These are phyloP conservation scores for Mycena indigotica DNA, from an alignment of 768 basidiomycete genomes.

Conservation along the genomic window DNA sequence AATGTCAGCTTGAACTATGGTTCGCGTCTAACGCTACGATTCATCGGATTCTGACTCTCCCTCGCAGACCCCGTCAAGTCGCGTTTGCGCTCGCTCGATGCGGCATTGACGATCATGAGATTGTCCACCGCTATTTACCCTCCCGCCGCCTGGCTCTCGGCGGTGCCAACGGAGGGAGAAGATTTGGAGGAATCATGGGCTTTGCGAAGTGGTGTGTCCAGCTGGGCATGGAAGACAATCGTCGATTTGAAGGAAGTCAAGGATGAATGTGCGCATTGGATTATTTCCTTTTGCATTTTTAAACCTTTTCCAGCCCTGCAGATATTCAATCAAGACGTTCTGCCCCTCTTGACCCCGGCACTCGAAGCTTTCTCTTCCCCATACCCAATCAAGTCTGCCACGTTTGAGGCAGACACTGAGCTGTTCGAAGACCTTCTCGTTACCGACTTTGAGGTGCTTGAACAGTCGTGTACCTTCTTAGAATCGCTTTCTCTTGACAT, in stretches of 20 bases:
- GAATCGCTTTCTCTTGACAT: slow-evolving; percentile 80
- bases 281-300: not conserved
- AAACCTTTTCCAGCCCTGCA: slow-evolving; percentile 44
- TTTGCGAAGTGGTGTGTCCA: slow-evolving; percentile 62
- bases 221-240: slow-evolving; percentile 80
- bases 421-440: slow-evolving; percentile 52
- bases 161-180: slow-evolving; percentile 20
- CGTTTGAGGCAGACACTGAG: slow-evolving; percentile 42
- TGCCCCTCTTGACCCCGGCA: slow-evolving; percentile 63
- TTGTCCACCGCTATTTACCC: slow-evolving; percentile 72
- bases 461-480: slow-evolving; percentile 73
- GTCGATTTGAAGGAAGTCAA: slow-evolving; percentile 71
- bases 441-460: slow-evolving; percentile 71
- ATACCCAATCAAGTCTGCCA: slow-evolving; percentile 37
- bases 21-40: slow-evolving; percentile 34
- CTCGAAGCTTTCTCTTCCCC: slow-evolving; percentile 66
- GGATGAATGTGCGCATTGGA: slow-evolving; percentile 58
- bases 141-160: slow-evolving; percentile 62
- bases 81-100: slow-evolving; percentile 68
- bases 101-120: slow-evolving; percentile 67
- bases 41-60: slow-evolving; percentile 2
- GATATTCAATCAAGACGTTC: slow-evolving; percentile 61
- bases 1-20: slow-evolving; percentile 81
- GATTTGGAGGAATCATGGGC: slow-evolving; percentile 60
- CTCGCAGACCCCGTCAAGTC: slow-evolving; percentile 67